Conservation (phyloP, 73 alveolate genomes). For the Effrenium voratum region DNA sequence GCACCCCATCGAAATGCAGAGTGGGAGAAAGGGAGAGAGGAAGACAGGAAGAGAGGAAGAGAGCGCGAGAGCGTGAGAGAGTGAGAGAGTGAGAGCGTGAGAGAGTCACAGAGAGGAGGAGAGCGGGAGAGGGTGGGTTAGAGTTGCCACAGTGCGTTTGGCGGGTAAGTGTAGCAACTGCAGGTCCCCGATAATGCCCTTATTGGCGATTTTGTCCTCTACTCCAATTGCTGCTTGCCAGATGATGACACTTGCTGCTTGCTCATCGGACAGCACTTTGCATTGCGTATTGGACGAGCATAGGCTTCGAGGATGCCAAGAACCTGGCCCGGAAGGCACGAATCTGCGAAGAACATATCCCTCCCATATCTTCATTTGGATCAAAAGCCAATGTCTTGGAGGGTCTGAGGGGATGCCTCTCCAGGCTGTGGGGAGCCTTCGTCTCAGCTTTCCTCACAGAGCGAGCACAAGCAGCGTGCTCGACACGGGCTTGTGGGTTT, state of each 20-base stretch:
- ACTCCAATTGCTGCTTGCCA: constrained; percentile 94
- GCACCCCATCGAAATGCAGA: too few relatives aligned
- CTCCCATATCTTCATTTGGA: too few relatives aligned
- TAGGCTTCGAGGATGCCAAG: constrained; percentile 99
- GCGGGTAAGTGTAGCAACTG: too few relatives aligned
- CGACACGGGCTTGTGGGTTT: not conserved
- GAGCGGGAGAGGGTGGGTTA: too few relatives aligned
- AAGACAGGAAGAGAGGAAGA: too few relatives aligned
- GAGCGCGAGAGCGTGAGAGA: too few relatives aligned
- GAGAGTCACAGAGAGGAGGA: too few relatives aligned
- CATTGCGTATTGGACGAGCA: not conserved
- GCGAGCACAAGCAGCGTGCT: not conserved
- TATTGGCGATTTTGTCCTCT: constrained; percentile 98
- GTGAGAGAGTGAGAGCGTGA: too few relatives aligned
- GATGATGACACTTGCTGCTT: not conserved
- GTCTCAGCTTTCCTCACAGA: constrained; percentile 98
- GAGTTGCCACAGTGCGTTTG: too few relatives aligned
- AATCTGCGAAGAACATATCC: too few relatives aligned
- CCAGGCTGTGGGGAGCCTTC: constrained; percentile 94
- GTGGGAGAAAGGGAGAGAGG: too few relatives aligned
- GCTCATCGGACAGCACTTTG: not conserved
- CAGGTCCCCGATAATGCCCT: constrained; percentile 98
- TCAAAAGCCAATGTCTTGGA: too few relatives aligned
- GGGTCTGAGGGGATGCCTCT: not conserved
- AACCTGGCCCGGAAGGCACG: constrained; percentile 97